Evolutionary conservation across 257 asterid genomes (phyloP).

Genomic region (Gardenia jasminoides): DNA sequence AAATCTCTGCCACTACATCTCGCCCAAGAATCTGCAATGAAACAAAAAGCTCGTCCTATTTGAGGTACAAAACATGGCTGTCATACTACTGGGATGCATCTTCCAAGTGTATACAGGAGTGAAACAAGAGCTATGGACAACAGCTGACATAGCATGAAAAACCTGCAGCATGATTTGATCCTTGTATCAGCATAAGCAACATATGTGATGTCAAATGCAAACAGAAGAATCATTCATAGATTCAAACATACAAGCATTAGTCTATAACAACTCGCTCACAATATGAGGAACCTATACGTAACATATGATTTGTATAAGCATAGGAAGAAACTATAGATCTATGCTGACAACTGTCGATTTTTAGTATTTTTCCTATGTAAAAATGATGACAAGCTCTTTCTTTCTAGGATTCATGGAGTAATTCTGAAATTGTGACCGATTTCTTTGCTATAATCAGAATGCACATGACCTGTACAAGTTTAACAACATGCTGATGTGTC

Average conservation of each 20-base stretch:
- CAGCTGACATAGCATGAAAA: slow-evolving; percentile 29
- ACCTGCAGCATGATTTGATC: slow-evolving; percentile 28
- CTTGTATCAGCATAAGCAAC: neutral
- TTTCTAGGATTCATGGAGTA: neutral
- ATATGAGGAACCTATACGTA: neutral
- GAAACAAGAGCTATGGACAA: slow-evolving; percentile 18
- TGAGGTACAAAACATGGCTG: slow-evolving; percentile 11
- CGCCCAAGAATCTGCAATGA: slow-evolving; percentile 17
- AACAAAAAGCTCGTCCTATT: slow-evolving; percentile 9
- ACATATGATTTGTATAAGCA: neutral
- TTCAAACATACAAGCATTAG: neutral
- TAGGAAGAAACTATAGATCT: neutral
- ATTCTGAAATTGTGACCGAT: neutral
- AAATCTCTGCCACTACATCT: slow-evolving; percentile 38
- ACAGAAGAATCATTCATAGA: neutral
- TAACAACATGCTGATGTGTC: neutral
- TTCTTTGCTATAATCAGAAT: neutral
- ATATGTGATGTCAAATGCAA: neutral
- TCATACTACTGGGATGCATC: slow-evolving; percentile 9
- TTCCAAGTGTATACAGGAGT: slow-evolving; percentile 2
- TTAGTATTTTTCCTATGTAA: neutral
- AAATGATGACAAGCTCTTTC: too few species aligned
- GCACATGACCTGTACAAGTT: neutral
- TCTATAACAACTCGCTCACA: neutral
- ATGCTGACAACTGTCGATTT: neutral